Base-by-base conservation (phyloP, 169 alveolate genomes). In the Pseudocohnilembus persalinus region DNA sequence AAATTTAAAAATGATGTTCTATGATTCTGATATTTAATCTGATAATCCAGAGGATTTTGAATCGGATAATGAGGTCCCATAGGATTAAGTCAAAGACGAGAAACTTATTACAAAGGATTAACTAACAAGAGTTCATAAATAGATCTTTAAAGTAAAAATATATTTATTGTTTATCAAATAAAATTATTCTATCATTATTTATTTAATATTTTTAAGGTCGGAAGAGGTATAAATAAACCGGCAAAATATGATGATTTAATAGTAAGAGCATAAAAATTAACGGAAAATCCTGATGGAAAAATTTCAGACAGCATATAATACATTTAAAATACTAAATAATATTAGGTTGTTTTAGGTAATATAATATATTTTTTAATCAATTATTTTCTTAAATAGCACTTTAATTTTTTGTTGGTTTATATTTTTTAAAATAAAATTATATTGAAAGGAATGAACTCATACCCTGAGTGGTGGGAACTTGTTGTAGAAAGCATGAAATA, bases 1-100 rank as follows among this genome's bases (percentile, higher is more conserved):
- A 77, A 24, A 32, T 32, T 24, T 65, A 30, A 64, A 29, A 34
- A 26, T 65, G 76, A 33, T 73, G 35, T 86, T 80, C 74, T 86
- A 86, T 63, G 90, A 86, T 68, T 75, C 90, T 35, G 90, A 86
- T 81, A 68, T 86, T 27, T 31, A 86, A 80, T 79, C 83, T 28
- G 84, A 81, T 74, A 79, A 78, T 6, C 90, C 87, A 0, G 74
- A 74, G 27, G 87, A 86, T 32, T 34, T 86, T 28, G 63, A 72
- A 11, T 80, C 87, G 26, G 90, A 86, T 30, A 49, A 81, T 73
- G 90, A 79, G 0, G 77, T 78, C 15, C 90, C 90, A 27, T 74
- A 80, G 65, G 90, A 86, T 35, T 79, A 77, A n/a, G 29, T 86
- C 1, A 81, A 81, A 49, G 83, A 74, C n/a, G 63, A 31, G 25